phyloP scores from a whole-genome alignment of 148 eudicot species.

The Nepenthes mirabilis region DNA sequence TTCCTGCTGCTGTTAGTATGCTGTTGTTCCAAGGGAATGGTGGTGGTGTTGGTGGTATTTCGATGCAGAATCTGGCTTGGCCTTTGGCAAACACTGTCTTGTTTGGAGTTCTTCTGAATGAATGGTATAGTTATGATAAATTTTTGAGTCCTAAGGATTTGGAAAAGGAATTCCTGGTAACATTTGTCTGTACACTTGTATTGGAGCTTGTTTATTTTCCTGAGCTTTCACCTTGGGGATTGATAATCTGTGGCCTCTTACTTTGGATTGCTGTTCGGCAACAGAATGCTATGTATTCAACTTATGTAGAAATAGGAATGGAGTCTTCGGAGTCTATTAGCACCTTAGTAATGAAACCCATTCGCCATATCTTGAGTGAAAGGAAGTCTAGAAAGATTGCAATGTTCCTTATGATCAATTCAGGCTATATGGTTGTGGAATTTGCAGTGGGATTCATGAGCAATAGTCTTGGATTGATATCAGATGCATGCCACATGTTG shows the following conservation, averaged over 20 bases:
- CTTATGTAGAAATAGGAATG: constrained; percentile 55
- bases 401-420: constrained; percentile 85
- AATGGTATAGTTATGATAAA: constrained; percentile 66
- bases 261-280: constrained; percentile 64
- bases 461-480: constrained; percentile 93
- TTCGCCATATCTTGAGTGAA: constrained; percentile 76
- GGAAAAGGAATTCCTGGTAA: constrained; percentile 68
- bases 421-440: constrained; percentile 90
- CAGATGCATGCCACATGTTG: constrained; percentile 98
- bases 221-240: constrained; percentile 93
- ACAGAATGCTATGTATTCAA: constrained; percentile 31
- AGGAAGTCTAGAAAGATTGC: constrained; percentile 98
- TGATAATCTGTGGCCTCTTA: constrained; percentile 67
- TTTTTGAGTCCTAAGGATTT: constrained; percentile 42
- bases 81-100: constrained; percentile 79
- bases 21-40: constrained; percentile 73
- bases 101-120: constrained; percentile 90
- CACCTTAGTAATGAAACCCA: constrained; percentile 54
- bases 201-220: constrained; percentile 85
- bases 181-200: constrained; percentile 61
- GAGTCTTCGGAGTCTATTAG: constrained; percentile 49
- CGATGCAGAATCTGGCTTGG: constrained; percentile 62
- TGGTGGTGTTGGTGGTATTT: constrained; percentile 61
- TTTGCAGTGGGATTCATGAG: constrained; percentile 94
- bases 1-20: constrained; percentile 80